These are phyloP conservation scores for Silene conica DNA, from an alignment of 148 eudicot species.

Conservation along the genomic window DNA sequence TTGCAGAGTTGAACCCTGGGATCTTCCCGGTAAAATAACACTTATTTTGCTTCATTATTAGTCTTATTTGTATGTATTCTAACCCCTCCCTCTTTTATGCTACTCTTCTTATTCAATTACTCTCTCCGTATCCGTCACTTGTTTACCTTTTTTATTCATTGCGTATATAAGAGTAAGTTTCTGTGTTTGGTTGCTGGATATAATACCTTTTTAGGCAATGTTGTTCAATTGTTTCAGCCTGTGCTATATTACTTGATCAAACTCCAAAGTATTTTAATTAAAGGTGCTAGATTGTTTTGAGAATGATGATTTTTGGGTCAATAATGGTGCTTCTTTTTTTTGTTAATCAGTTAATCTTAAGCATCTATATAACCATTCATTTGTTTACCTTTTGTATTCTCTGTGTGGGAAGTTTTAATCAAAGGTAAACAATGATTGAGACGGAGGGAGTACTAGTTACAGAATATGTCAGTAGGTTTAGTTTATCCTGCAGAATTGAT, in stretches of 20 bases:
- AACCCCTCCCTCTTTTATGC: background rate
- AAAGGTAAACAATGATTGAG: too few relatives aligned
- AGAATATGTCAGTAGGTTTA: too few relatives aligned
- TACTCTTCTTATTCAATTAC: too few relatives aligned
- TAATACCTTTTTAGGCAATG: background rate
- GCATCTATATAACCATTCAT: background rate
- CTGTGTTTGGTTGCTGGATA: too few relatives aligned
- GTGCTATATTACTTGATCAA: background rate
- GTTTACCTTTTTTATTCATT: background rate
- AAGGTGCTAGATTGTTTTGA: background rate
- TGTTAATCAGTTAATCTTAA: background rate
- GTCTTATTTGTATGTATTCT: constrained; percentile 4
- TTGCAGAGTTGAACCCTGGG: constrained; percentile 91
- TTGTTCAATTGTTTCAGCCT: background rate
- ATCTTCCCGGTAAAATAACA: constrained; percentile 62
- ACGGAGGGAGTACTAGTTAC: too few relatives aligned
- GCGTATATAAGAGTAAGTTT: too few relatives aligned
- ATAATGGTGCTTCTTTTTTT: background rate
- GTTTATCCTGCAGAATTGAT: too few relatives aligned
- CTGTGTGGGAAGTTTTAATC: too few relatives aligned
- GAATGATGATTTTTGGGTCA: too few relatives aligned
- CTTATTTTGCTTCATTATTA: background rate
- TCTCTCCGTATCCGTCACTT: too few relatives aligned
- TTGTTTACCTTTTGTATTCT: too few relatives aligned
- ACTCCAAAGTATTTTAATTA: too few relatives aligned